A percentile compares a stretch with the other conserved stretches of the same genome.
These are phyloP conservation scores for Exsudoporus frostii DNA, from an alignment of 768 basidiomycete species.

Conservation along the genomic window DNA sequence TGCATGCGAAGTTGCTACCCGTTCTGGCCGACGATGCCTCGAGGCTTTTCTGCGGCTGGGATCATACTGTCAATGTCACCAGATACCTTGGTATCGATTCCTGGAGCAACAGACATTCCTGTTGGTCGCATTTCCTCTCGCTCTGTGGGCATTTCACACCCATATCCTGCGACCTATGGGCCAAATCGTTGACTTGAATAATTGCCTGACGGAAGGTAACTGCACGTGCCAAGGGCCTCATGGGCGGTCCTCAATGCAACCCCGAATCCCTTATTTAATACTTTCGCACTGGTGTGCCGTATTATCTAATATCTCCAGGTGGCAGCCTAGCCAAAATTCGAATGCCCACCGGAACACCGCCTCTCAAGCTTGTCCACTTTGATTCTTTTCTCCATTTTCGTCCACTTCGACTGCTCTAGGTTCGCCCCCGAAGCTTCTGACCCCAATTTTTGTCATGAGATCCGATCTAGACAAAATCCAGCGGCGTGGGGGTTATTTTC, in stretches of 20 bases:
- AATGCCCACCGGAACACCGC: not conserved
- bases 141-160: not conserved
- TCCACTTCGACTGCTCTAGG: slow-evolving; percentile 4
- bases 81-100: not conserved
- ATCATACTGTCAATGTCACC: not conserved
- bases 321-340: not conserved
- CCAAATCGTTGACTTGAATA: not conserved
- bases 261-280: not conserved
- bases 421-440: not conserved
- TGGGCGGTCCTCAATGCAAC: not conserved
- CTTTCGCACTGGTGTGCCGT: not conserved
- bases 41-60: not conserved
- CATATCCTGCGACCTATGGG: too few relatives aligned
- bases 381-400: not conserved
- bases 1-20: not conserved
- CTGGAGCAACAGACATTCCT: not conserved
- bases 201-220: not conserved
- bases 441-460: not conserved
- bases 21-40: not conserved
- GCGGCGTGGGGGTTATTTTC: not conserved
- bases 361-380: not conserved
- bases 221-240: not conserved
- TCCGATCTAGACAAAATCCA: not conserved
- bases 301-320: not conserved
- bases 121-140: not conserved